Base-by-base conservation (phyloP, 495 filamentous ascomycete genomes). In the Podospora pseudopauciseta region DNA sequence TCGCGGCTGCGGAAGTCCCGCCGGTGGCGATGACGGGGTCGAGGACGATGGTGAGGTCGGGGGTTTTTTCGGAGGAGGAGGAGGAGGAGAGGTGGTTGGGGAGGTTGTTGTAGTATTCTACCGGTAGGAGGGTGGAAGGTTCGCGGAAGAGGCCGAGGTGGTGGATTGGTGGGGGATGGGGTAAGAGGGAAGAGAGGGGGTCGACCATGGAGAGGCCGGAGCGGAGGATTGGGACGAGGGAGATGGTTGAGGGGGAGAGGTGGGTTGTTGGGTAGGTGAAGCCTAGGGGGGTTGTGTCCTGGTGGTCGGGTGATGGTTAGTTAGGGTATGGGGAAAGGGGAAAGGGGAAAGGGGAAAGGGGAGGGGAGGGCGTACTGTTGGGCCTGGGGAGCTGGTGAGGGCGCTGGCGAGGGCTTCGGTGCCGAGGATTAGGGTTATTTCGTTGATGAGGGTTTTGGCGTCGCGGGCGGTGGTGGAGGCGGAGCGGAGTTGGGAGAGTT, bases 31-130 rank as follows among this genome's bases (percentile, higher is more conserved):
- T 95, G 67, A 98, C 87, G 2, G 94, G 94, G 78, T 98, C 94
- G 1, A 97, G 83, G 19, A 98, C 83, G 72, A 98, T 87, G 26
- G 93, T 92, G 9, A 96, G 82, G 28, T 86, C 84, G 2, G 86
- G 77, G 62, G 77, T 72, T 66, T 73, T 32, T 71, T 77, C 9
- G 69, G 78, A 66, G 63, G 72, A 67, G 65, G 67, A 34, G 15
- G 71, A 68, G 4, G 65, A 49, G 9, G 72, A 26, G 34, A 77
- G 64, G 74, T 92, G 88, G 78, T 92, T 91, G 49, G 94, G 94
- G 20, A 98, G 91, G 79, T 98, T 98, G 82, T 92, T 98, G 84
- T 98, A 98, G 85, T 98, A 98, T 81, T 98, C 94, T 60, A 98
- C 94, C 0, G 94, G 93, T 63, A 90, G 86, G 30, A 97, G 88